A percentile compares a stretch with the other conserved stretches of the same genome.
phyloP scores from a whole-genome alignment of 257 asterid species.

The Parsonsia alboflavescens region DNA sequence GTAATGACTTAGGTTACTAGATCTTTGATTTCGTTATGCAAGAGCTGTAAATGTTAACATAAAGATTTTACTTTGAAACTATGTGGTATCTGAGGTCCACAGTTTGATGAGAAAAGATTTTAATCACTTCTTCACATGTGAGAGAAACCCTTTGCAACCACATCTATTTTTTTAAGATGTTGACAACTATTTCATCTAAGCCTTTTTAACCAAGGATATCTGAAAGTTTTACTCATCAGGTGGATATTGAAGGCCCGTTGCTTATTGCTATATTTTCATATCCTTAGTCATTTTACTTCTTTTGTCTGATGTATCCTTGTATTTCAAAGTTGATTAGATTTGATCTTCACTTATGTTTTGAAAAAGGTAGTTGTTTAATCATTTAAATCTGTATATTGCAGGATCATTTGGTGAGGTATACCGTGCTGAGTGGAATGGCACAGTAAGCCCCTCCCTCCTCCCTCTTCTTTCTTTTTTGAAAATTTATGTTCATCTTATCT shows the following conservation, averaged over 20 bases:
- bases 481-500: background rate
- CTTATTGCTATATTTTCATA: conserved; percentile 4
- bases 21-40: background rate
- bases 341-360: background rate
- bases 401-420: conserved; percentile 99
- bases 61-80: background rate
- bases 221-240: background rate
- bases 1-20: background rate
- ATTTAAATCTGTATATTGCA: conserved; percentile 28
- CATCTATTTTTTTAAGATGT: background rate
- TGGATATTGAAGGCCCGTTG: background rate
- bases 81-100: too few relatives aligned
- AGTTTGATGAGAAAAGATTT: background rate
- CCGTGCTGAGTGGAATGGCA: conserved; percentile 92
- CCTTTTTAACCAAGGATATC: too few relatives aligned
- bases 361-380: background rate
- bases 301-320: background rate
- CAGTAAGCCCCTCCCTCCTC: conserved; percentile 41
- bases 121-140: background rate
- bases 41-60: background rate
- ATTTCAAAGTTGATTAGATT: background rate
- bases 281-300: background rate
- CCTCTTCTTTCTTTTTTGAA: too few relatives aligned
- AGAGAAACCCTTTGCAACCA: background rate
- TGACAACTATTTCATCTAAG: background rate